Base-by-base conservation (phyloP, 2,329 filamentous ascomycete genomes). In the Pseudogymnoascus sp. region DNA sequence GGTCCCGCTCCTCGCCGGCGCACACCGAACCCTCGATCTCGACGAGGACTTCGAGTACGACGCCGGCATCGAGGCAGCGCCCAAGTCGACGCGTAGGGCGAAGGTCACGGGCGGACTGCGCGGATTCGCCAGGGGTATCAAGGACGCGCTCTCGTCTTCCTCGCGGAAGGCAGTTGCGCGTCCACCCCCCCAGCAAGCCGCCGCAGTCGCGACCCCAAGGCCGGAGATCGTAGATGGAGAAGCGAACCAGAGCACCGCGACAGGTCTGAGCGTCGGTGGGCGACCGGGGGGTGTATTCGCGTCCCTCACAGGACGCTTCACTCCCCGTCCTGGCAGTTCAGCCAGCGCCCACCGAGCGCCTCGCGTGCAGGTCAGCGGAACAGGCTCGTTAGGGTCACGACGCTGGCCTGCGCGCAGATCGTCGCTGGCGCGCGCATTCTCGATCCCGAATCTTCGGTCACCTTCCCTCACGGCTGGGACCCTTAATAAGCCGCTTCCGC, bases 1-100 rank as follows among this genome's bases (percentile, higher is more conserved):
- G 46, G 46, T 56, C 5, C 25, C 46, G 25, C 46, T 12, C 5
- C n/a, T 16, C 31, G 46, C 46, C 1, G 28, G 46, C n/a, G 25
- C n/a, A 2, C 46, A 56, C 28, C 25, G 46, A 56, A 34, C 46
- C 25, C 46, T 56, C 46, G 46, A 56, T 56, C 46, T 56, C 46
- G 46, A 56, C 46, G 46, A 56, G 46, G 46, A 28, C 25, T 56
- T 56, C 43, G 43, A 8, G 23, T 28, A 8, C 28, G 46, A 56
- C 46, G 46, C 46, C n/a, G 46, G 46, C 28, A 34, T 56, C 46
- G 2, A 3, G 46, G n/a, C 25, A 1, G n/a, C 46, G 3, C 21
- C 21, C 1, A 14, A 9, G 46, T 18, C 46, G n/a, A 56, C 25
- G n/a, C 46, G 46, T 1, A 5, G 9, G 25, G 34, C 11, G 46